Evolutionary conservation across 768 basidiomycete species (phyloP), one percentile per base, ranked within the genome.

Genomic region (Mycena galericulata): DNA sequence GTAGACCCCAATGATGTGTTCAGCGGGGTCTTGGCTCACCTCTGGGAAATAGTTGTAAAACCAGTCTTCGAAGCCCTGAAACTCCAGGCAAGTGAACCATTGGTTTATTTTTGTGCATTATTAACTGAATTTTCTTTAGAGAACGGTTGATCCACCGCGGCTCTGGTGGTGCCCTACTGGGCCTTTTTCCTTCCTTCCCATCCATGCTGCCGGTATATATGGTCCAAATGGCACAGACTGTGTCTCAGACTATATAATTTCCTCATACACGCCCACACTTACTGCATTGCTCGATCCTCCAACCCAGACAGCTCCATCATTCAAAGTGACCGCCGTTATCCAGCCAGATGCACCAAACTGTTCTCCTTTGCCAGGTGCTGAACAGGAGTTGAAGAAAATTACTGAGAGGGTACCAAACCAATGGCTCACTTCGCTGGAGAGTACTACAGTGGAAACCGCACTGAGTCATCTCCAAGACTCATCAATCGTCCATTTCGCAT

Each of bases 181-280:
- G 40, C 40, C 40, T 20, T 41, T 41, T 41, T 4, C 40, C 18
- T 41, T 41, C 40, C 40, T 41, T 41, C 40, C 40, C 40, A 41
- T 41, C 40, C 40, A 41, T 41, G 40, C 40, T 41, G 40, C 40
- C 18, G 40, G 40, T 4, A 41, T 17, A 41, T 41, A 41, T 41
- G 40, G 40, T 53, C 34, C 34, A 36, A 36, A 36, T 36, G 34
- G 14, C 34, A 36, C 8, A 36, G 34, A 36, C 34, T 36, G 34
- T 36, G 34, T 36, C 14, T 36, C 34, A 14, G 34, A 36, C 34
- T 36, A 36, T 36, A 14, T 36, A 6, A 36, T 36, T 36, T 71
- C 74, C 15, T 75, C 73, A 14, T 74, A 73, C 41, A 71, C 67
- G 4, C 72, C 70, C 66, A 74, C 75, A 4, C 40, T 58, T 18